Evolutionary conservation across 2,329 filamentous ascomycete genomes (phyloP).

Genomic region (Diaporthe sp.): DNA sequence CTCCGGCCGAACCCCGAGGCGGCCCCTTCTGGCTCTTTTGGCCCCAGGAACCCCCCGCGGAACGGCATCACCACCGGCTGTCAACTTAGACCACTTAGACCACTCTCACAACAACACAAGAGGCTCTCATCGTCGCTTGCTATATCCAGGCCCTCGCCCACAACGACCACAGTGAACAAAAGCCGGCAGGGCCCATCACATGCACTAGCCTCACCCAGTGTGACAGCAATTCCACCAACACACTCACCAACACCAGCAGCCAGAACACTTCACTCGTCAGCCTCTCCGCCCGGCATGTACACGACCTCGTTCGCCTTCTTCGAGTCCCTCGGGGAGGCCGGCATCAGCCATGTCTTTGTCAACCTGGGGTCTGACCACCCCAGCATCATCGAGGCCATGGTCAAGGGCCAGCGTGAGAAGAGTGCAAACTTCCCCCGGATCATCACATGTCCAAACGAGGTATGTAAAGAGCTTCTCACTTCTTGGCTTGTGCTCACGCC

Average conservation of each 20-base stretch:
- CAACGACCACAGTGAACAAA: neutral
- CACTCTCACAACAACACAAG: neutral
- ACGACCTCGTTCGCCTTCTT: slow-evolving; percentile 88
- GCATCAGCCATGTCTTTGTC: slow-evolving; percentile 71
- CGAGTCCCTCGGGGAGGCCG: slow-evolving; percentile 82
- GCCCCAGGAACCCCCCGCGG: slow-evolving; percentile 57
- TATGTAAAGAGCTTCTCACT: slow-evolving; percentile 48
- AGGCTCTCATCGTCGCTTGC: slow-evolving; percentile 1
- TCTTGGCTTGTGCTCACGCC: neutral
- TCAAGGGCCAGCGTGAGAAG: slow-evolving; percentile 77
- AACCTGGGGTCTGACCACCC: slow-evolving; percentile 76
- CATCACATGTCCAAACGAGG: slow-evolving; percentile 82
- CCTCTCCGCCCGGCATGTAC: slow-evolving; percentile 62
- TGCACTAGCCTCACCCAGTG: neutral
- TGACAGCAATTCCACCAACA: neutral
- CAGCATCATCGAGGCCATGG: slow-evolving; percentile 81
- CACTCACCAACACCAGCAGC: neutral
- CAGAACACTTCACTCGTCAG: slow-evolving; percentile 27
- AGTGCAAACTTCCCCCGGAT: slow-evolving; percentile 73
- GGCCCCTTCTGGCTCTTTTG: neutral
- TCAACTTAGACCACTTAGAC: slow-evolving; percentile 38
- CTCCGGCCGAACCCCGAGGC: slow-evolving; percentile 28
- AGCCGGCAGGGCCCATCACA: neutral
- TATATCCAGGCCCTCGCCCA: slow-evolving; percentile 3
- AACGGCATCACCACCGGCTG: slow-evolving; percentile 62